Percentiles rank a stretch among this genome's conserved stretches.
phyloP scores from a whole-genome alignment of 257 asterid genomes.

The Capsicum chinense region DNA sequence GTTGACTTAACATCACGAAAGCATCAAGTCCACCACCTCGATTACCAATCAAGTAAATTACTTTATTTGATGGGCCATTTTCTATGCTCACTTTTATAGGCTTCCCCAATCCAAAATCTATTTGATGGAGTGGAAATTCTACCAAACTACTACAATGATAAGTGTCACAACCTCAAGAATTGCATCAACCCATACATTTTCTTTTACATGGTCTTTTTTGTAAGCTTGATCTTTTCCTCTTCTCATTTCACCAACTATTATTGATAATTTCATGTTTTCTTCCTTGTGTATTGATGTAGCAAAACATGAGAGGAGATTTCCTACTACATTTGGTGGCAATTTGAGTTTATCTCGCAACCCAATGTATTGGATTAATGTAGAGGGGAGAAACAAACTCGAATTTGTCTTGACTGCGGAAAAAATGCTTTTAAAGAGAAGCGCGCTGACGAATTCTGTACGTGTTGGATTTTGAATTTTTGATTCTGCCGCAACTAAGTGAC shows the following conservation, averaged over 20 bases:
- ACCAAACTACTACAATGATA: background rate
- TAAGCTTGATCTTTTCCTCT: constrained; percentile 4
- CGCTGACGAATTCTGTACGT: constrained; percentile 19
- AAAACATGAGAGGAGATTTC: background rate
- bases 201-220: background rate
- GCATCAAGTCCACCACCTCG: background rate
- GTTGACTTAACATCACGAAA: background rate
- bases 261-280: constrained; percentile 10
- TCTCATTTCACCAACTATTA: constrained; percentile 21
- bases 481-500: background rate
- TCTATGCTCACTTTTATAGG: background rate
- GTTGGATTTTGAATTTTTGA: constrained; percentile 1
- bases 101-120: background rate
- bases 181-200: background rate
- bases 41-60: constrained; percentile 10
- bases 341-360: background rate
- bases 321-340: constrained; percentile 1
- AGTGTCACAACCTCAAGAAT: background rate
- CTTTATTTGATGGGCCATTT: background rate
- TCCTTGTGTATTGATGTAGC: background rate
- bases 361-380: background rate
- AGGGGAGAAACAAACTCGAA: background rate
- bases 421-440: constrained; percentile 16
- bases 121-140: background rate
- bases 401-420: background rate